Conservation (phyloP, 2,329 filamentous ascomycete species). For the Talaromyces sp. region DNA sequence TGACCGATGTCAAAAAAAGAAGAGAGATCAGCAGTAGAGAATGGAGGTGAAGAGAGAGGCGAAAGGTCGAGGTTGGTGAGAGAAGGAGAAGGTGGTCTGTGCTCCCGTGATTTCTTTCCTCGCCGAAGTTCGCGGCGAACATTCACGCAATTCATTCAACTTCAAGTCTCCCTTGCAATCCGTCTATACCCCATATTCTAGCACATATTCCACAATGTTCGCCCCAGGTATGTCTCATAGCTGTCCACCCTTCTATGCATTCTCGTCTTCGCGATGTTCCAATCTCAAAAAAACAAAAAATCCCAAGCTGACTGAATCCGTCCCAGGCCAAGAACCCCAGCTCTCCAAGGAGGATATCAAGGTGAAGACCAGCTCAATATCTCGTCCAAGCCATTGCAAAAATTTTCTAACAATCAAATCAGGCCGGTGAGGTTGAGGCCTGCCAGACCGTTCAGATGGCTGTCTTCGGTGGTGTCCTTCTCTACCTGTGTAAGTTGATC, state of each 20-base stretch:
- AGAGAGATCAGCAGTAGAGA: conserved; percentile 1
- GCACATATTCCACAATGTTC: conserved; percentile 29
- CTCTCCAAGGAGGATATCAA: conserved; percentile 51
- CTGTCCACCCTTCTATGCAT: neutral
- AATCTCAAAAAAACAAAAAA: neutral
- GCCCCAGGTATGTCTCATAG: conserved; percentile 33
- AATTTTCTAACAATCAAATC: conserved; percentile 10
- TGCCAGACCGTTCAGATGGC: conserved; percentile 58
- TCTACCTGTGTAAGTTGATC: conserved; percentile 62
- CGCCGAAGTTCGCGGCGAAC: conserved; percentile 7
- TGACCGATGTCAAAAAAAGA: neutral
- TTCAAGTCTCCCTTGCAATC: conserved; percentile 4
- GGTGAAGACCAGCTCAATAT: conserved; percentile 28
- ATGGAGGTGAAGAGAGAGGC: conserved; percentile 12
- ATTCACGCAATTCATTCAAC: neutral
- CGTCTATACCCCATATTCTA: conserved; percentile 11
- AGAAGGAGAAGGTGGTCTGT: conserved; percentile 30
- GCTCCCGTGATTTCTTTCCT: conserved; percentile 31
- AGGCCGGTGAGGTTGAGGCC: conserved; percentile 58
- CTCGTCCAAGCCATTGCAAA: neutral
- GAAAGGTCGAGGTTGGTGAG: conserved; percentile 17
- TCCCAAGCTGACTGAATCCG: neutral
- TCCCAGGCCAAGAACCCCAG: conserved; percentile 43
- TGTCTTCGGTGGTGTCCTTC: conserved; percentile 56
- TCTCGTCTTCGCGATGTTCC: neutral